Evolutionary conservation across 306 rosid genomes (phyloP), one percentile per base, ranked within the genome.

Genomic region (Delonix regia): DNA sequence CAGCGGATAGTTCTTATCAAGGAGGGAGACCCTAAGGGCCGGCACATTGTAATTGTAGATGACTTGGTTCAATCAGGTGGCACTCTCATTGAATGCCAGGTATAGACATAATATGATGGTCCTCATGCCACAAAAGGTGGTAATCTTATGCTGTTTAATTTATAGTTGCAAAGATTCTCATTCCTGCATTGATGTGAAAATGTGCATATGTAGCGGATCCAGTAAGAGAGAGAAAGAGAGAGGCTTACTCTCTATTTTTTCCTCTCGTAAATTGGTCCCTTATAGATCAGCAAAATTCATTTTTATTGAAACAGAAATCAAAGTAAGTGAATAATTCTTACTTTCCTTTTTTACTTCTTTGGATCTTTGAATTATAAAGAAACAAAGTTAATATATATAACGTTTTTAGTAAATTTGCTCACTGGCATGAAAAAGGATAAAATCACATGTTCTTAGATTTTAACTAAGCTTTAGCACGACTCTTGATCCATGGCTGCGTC

Each of bases 11-110:
- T 95, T 69, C 96, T 97, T 48, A 87, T 93, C 73, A 95, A 93
- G 83, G 99, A 95, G 85, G 99, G 99, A 80, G 89, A 93, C 38
- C 96, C 99, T 10, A 82, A 60, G 59, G 97, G 92, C 72, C 91
- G 94, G 76, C 99, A 95, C 79, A 82, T 95, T 61, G 94, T 95
- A 83, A 95, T 95, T 77, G 98, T 95, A 74, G 99, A 95, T 85
- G 99, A 95, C 86, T 89, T 95, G 89, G 99, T 95, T 77, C 99
- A 95, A 77, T 95, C 99, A 10, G 99, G 99, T 74, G 94, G 99
- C 64, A 95, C 99, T 73, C 88, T 95, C 69, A 85, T 90, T 48
- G 99, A 95, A 85, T 95, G 99, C 67, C 99, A 95, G 98, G 99
- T 95, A 90, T 69, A 71, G 44, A 73, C 70, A 28, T 76, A 22